These are phyloP conservation scores for Russula sp. DNA, from an alignment of 768 basidiomycete species.

Conservation along the genomic window DNA sequence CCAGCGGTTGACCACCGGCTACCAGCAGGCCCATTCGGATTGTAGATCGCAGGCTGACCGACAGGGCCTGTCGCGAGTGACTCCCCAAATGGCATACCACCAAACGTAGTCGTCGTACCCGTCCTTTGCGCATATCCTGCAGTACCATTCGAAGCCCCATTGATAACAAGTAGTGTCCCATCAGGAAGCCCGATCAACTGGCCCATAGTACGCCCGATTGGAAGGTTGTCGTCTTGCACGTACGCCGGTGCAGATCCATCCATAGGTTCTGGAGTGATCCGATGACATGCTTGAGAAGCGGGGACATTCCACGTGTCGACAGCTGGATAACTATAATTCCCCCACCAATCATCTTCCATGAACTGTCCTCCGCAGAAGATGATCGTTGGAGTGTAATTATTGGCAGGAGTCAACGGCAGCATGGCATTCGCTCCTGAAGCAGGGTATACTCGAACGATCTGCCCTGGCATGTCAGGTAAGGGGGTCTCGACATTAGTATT, in stretches of 20 bases:
- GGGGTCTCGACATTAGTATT: constrained; percentile 60
- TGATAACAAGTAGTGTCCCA: constrained; percentile 71
- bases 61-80: constrained; percentile 79
- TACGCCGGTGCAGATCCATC: constrained; percentile 59
- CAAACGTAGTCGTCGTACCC: constrained; percentile 30
- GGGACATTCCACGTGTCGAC: constrained; percentile 71
- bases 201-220: constrained; percentile 80
- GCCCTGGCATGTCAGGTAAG: constrained; percentile 67
- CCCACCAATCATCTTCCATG: constrained; percentile 67
- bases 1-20: constrained; percentile 68
- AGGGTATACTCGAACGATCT: constrained; percentile 79
- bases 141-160: constrained; percentile 81
- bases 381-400: constrained; percentile 80
- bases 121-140: constrained; percentile 71
- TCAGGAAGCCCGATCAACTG: constrained; percentile 74
- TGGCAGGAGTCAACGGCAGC: constrained; percentile 85
- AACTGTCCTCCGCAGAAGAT: constrained; percentile 89
- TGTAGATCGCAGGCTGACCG: constrained; percentile 75
- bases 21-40: constrained; percentile 67
- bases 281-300: constrained; percentile 67
- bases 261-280: constrained; percentile 79
- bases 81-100: constrained; percentile 61
- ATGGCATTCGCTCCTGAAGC: constrained; percentile 39
- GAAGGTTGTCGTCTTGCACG: constrained; percentile 68
- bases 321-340: constrained; percentile 67